Evolutionary conservation across 2,329 filamentous ascomycete genomes (phyloP).

Genomic region (Arthrobotrys entomopaga): DNA sequence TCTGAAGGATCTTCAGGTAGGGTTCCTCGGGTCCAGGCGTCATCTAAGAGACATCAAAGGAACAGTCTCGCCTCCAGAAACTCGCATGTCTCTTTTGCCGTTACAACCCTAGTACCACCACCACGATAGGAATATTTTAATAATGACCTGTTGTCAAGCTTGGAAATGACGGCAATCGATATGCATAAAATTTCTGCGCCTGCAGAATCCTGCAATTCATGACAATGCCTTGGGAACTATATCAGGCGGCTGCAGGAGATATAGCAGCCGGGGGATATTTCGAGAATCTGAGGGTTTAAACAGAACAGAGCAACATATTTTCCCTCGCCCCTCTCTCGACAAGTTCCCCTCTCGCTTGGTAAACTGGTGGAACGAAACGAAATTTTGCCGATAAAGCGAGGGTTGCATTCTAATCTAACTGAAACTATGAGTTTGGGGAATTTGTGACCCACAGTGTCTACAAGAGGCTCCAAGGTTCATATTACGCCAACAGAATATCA

Average conservation of each 20-base stretch:
- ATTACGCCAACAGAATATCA: slow-evolving; percentile 18
- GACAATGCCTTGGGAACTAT: slow-evolving; percentile 29
- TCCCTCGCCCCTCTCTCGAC: slow-evolving; percentile 3
- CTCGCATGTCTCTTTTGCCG: slow-evolving; percentile 21
- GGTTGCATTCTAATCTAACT: slow-evolving; percentile 53
- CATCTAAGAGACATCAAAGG: slow-evolving; percentile 27
- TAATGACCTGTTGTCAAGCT: slow-evolving; percentile 45
- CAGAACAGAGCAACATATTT: slow-evolving; percentile 4
- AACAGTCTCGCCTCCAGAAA: slow-evolving; percentile 47
- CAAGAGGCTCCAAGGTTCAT: slow-evolving; percentile 22
- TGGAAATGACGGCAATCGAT: slow-evolving; percentile 36
- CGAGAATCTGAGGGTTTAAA: background rate
- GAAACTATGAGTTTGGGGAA: slow-evolving; percentile 35
- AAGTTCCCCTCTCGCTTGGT: slow-evolving; percentile 36
- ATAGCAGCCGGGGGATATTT: background rate
- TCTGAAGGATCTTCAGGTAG: slow-evolving; percentile 10
- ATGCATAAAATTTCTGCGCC: slow-evolving; percentile 29
- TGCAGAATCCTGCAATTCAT: slow-evolving; percentile 20
- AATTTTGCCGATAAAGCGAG: slow-evolving; percentile 51
- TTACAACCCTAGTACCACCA: slow-evolving; percentile 23
- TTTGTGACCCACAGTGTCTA: slow-evolving; percentile 24
- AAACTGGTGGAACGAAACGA: slow-evolving; percentile 46
- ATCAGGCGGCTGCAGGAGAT: slow-evolving; percentile 25
- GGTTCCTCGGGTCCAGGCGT: slow-evolving; percentile 12
- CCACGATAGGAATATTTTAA: slow-evolving; percentile 49